Evolutionary conservation across 495 filamentous ascomycete genomes (phyloP).

Genomic region (Xylaria palmicola): DNA sequence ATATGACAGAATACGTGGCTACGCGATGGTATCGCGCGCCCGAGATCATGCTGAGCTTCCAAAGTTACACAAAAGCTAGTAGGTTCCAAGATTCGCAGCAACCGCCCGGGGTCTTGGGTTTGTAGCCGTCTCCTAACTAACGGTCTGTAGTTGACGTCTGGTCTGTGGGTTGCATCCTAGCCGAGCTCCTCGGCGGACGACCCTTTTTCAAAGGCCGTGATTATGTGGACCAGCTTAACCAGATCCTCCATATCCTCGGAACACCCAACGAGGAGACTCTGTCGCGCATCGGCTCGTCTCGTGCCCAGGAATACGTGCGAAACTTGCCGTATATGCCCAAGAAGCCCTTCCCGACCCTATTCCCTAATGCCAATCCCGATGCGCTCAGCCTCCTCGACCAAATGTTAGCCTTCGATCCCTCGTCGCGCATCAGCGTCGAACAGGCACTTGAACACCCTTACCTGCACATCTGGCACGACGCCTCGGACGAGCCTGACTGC

Average conservation of each 20-base stretch:
- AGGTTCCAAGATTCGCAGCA: constrained; percentile 39
- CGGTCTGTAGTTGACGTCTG: constrained; percentile 82
- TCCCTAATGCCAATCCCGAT: constrained; percentile 94
- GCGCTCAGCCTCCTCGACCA: constrained; percentile 91
- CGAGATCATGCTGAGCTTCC: constrained; percentile 99
- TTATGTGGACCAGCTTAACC: constrained; percentile 98
- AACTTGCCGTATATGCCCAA: constrained; percentile 97
- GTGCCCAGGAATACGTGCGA: constrained; percentile 97
- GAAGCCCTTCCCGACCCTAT: constrained; percentile 80
- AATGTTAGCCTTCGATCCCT: constrained; percentile 97
- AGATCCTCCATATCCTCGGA: constrained; percentile 96
- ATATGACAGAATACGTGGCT: constrained; percentile 99
- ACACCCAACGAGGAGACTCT: constrained; percentile 96
- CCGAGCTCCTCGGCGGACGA: constrained; percentile 90
- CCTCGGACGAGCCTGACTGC: constrained; percentile 90
- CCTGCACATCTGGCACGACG: constrained; percentile 97
- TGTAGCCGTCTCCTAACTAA: constrained; percentile 1
- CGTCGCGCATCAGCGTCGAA: constrained; percentile 86
- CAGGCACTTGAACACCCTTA: constrained; percentile 94
- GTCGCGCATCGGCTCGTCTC: constrained; percentile 88
- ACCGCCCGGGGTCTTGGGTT: not conserved
- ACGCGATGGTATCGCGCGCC: constrained; percentile 98
- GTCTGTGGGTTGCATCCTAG: constrained; percentile 98
- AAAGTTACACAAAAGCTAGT: constrained; percentile 99
- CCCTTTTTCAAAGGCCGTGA: constrained; percentile 99